These are phyloP conservation scores for Mycena pura DNA, from an alignment of 768 basidiomycete species.

Conservation along the genomic window DNA sequence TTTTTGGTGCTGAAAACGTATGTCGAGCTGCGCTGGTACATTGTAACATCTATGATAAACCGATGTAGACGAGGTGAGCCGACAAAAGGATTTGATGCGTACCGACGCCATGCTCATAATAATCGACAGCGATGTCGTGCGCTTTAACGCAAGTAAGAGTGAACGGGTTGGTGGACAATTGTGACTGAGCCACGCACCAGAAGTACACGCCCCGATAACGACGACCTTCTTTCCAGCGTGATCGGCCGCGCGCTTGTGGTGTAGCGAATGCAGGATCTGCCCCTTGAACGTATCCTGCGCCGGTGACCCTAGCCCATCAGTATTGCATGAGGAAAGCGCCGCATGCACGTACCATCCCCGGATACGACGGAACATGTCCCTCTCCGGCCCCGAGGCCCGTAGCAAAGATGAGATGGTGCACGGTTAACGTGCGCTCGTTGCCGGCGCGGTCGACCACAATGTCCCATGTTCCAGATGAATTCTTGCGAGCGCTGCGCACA, in stretches of 20 bases:
- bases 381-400: slow-evolving; percentile 56
- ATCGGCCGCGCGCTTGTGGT: slow-evolving; percentile 54
- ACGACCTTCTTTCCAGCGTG: slow-evolving; percentile 69
- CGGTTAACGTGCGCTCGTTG: slow-evolving; percentile 42
- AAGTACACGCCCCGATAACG: slow-evolving; percentile 73
- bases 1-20: slow-evolving; percentile 50
- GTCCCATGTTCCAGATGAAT: slow-evolving; percentile 43
- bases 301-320: neutral
- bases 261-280: slow-evolving; percentile 55
- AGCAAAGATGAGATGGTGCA: slow-evolving; percentile 62
- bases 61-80: neutral
- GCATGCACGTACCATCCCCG: slow-evolving; percentile 48
- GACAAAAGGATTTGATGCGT: neutral
- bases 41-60: slow-evolving; percentile 33
- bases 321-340: neutral
- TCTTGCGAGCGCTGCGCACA: slow-evolving; percentile 40
- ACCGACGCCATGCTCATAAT: slow-evolving; percentile 18
- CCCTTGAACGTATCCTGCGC: slow-evolving; percentile 56
- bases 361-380: slow-evolving; percentile 52
- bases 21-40: slow-evolving; percentile 51
- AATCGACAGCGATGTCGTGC: slow-evolving; percentile 19
- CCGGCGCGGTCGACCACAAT: slow-evolving; percentile 44
- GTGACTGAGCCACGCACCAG: too few species aligned
- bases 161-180: too few species aligned
- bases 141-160: slow-evolving; percentile 4